A percentile compares a stretch with the other conserved stretches of the same genome.
Evolutionary conservation across 352 stramenopile species (phyloP).

Genomic region (Globisporangium lucens): DNA sequence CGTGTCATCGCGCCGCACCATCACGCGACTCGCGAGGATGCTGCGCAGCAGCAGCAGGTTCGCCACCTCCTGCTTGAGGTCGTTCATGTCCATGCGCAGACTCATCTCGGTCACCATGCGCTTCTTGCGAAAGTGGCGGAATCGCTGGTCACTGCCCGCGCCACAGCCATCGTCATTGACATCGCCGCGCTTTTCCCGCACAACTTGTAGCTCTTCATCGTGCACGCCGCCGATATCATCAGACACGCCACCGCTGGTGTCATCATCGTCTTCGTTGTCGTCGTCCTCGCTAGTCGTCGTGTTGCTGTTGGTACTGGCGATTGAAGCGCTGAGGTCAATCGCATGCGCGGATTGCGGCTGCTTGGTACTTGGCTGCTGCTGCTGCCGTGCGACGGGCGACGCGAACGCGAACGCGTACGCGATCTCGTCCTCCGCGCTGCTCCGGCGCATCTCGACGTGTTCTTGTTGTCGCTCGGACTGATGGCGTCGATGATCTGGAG

Average conservation of each 20-base stretch:
- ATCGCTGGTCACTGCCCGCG: background rate
- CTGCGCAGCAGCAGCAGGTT: slow-evolving; percentile 17
- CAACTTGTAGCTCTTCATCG: background rate
- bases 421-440: slow-evolving; percentile 5
- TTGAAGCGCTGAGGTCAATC: background rate
- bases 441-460: background rate
- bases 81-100: slow-evolving; percentile 23
- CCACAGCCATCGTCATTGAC: background rate
- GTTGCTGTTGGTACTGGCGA: background rate
- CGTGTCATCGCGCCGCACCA: slow-evolving; percentile 12
- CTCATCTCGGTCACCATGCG: slow-evolving; percentile 10
- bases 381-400: background rate
- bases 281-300: background rate
- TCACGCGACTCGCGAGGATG: slow-evolving; percentile 18
- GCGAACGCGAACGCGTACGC: slow-evolving; percentile 15
- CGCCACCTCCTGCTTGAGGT: slow-evolving; percentile 23
- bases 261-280: background rate
- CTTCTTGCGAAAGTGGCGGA: slow-evolving; percentile 16
- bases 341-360: background rate
- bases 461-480: background rate
- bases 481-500: background rate
- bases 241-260: background rate
- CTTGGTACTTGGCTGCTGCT: background rate
- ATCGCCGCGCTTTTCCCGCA: background rate
- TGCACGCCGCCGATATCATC: too few relatives aligned